A percentile compares a stretch with the other conserved stretches of the same genome.
Conservation (phyloP, 2,329 filamentous ascomycete species). For the Calonectria multiphialidica region DNA sequence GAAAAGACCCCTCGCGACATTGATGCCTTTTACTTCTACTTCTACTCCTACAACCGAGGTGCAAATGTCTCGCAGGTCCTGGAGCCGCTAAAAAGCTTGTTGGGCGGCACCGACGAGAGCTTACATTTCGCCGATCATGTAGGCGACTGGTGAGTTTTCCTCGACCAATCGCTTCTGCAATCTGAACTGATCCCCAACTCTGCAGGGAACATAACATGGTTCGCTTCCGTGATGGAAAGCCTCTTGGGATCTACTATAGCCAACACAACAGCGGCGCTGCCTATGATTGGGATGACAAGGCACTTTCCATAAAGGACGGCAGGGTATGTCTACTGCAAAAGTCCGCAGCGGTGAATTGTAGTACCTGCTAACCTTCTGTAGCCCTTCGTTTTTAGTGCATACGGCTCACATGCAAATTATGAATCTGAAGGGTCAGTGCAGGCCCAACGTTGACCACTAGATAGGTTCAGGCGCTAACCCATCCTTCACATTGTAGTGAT, state of each 20-base stretch:
- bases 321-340: constrained; percentile 39
- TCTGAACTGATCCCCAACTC: not conserved
- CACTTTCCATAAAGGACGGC: constrained; percentile 38
- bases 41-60: constrained; percentile 49
- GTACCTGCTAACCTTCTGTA: constrained; percentile 22
- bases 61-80: constrained; percentile 48
- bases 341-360: too few species aligned
- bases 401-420: constrained; percentile 52
- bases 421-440: constrained; percentile 41
- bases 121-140: constrained; percentile 47
- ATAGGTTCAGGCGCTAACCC: constrained; percentile 11
- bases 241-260: constrained; percentile 44
- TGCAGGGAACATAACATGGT: constrained; percentile 44
- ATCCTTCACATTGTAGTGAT: constrained; percentile 28
- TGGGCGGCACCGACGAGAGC: constrained; percentile 23
- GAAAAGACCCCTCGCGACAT: constrained; percentile 41
- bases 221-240: constrained; percentile 42
- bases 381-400: constrained; percentile 50
- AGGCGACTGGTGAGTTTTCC: constrained; percentile 42
- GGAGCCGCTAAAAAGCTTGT: constrained; percentile 40
- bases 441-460: accelerated
- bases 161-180: accelerated
- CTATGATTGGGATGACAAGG: constrained; percentile 44
- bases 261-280: constrained; percentile 41
- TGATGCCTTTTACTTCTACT: constrained; percentile 51